Base-by-base conservation (phyloP, 108 stramenopile genomes). In the Chaetoceros muelleri region DNA sequence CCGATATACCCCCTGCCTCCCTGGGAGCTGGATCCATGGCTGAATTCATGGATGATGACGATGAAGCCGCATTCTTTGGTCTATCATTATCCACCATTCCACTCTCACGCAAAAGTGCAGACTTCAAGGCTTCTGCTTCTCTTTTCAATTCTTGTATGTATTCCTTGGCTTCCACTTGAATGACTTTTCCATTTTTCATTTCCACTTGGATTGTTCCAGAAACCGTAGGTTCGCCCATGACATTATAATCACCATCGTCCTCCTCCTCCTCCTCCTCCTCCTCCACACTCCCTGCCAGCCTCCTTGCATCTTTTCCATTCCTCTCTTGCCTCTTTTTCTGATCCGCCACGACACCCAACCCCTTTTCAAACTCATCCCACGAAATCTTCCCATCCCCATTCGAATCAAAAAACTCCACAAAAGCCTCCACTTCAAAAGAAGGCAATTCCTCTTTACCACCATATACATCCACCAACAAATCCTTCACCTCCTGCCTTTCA, bases 301-400 rank as follows among this genome's bases (percentile, higher is more conserved):
- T 57, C 10, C 48, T 44, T 46, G n/a, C 47, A 7, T 52, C 50
- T 25, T 50, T 58, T 23, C 65, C 56, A 28, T 51, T 40, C 45
- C 31, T 34, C 31, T 53, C 54, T 28, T 20, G 50, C 58, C 7
- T 30, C 60, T 52, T 55, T 31, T 50, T 67, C 29, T 49, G 5
- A 10, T 55, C 47, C 23, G 64, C 67, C 46, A 78, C 69, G 0
- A 59, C 70, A 0, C 85, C 90, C 44, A 94, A 67, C 23, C 88
- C 88, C 48, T 48, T 57, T 61, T 90, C 80, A 57, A 94, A 94
- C 51, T 94, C 88, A 29, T 80, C 79, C 92, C 92, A 93, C 18
- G 73, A 75, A 40, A 40, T 66, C 60, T 62, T 75, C n/a, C 89
- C 89, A 60, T 94, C 93, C 19, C 77, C 57, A 61, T 94, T 84